Conservation (phyloP, 1,139 yeast genomes). For the Petasospora rhodanensis region DNA sequence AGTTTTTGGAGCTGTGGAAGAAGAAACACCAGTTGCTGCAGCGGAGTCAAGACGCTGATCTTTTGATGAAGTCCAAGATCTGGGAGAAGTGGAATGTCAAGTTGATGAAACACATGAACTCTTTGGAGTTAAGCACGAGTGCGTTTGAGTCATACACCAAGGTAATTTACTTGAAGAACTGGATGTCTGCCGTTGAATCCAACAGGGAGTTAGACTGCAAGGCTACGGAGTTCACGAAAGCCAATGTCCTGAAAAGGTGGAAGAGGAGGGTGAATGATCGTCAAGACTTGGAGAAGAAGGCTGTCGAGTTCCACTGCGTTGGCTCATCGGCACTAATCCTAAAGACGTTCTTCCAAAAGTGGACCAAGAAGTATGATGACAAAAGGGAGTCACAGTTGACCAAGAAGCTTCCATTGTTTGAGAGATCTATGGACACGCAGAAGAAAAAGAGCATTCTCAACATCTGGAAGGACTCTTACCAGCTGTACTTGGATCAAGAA, state of each 20-base stretch:
- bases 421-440: too few species aligned
- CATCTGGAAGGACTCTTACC: constrained; percentile 13
- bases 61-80: neutral
- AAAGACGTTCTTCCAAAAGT: too few species aligned
- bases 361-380: too few species aligned
- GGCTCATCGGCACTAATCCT: too few species aligned
- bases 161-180: constrained; percentile 16
- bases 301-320: too few species aligned
- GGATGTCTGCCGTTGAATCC: constrained; percentile 12
- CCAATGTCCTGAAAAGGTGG: neutral
- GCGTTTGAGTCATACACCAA: constrained; percentile 20
- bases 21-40: constrained; percentile 1
- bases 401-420: too few species aligned
- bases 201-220: constrained; percentile 1
- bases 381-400: too few species aligned
- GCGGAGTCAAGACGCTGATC: neutral
- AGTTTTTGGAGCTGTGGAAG: constrained; percentile 16
- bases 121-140: constrained; percentile 11
- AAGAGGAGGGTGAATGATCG: too few species aligned
- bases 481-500: constrained; percentile 8
- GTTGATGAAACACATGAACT: constrained; percentile 6
- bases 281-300: too few species aligned
- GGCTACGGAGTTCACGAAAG: constrained; percentile 2
- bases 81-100: constrained; percentile 13
- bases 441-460: constrained; percentile 5